Percentiles rank a stretch among this genome's conserved stretches.
Evolutionary conservation across 371 early-diverging fungal species (phyloP).

Genomic region (Mucor irregularis): DNA sequence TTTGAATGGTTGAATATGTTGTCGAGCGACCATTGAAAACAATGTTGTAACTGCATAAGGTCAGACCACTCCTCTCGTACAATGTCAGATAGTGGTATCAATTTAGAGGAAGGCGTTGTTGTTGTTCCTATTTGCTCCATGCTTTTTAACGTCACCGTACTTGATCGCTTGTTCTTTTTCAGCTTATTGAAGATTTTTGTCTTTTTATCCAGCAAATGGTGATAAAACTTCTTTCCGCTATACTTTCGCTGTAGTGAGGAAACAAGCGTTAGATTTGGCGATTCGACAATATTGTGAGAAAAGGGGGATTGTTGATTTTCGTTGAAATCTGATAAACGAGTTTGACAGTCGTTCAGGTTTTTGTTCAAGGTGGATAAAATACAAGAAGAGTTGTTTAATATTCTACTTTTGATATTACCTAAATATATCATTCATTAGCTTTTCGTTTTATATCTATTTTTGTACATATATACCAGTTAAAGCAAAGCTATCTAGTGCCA

Average conservation of each 20-base stretch:
- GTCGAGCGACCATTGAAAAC: constrained; percentile 1
- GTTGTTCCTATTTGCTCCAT: too few species aligned
- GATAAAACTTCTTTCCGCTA: neutral
- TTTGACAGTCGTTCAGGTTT: neutral
- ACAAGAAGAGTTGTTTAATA: neutral
- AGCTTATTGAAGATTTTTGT: neutral
- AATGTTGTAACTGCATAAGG: neutral
- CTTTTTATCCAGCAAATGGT: neutral
- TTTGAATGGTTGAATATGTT: neutral
- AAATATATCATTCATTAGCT: neutral
- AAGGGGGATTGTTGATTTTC: too few species aligned
- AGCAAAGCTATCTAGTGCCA: constrained; percentile 47
- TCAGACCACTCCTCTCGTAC: neutral
- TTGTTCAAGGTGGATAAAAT: neutral
- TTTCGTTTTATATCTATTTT: neutral
- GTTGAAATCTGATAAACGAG: neutral
- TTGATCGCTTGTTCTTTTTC: neutral
- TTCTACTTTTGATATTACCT: neutral
- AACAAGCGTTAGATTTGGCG: neutral
- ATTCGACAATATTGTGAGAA: too few species aligned
- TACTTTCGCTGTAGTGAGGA: neutral
- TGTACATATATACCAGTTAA: constrained; percentile 33
- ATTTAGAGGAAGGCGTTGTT: too few species aligned
- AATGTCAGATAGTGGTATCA: neutral
- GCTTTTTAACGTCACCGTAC: too few species aligned